Evolutionary conservation across 805 yeast species (phyloP), one percentile per base, ranked within the genome.

Genomic region (Monosporozyma aerobia): DNA sequence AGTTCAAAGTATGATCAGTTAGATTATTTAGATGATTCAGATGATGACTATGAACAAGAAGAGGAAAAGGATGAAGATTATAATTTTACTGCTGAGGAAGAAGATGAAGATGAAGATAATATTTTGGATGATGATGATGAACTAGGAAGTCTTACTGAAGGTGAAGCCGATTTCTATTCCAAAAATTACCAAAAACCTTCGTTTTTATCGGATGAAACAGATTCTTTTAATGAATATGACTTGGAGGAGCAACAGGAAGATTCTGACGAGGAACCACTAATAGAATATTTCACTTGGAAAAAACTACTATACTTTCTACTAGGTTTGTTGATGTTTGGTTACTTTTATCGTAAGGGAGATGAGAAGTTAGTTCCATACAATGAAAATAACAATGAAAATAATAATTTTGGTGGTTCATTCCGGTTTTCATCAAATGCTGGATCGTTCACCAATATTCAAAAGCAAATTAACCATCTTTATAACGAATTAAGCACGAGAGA

Each of bases 401-500:
- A n/a, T 29, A 41, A 27, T 6, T 7, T 19, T 27, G 32, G n/a
- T 9, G 10, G 16, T 25, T 14, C 41, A 6, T 43, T 41, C 30
- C 45, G 16, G 23, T 14, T 33, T 3, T 43, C 33, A 29, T 41
- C 29, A 32, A 43, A 35, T 14, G 14, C 43, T 19, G 54, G 50
- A 2, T 50, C 63, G 6, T 25, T 56, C 10, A 47, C 49, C 1
- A 56, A 45, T 44, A 37, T 56, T 14, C 66, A 65, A 51, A 61
- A 60, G 27, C 70, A 67, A 50, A 56, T 67, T 13, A 65, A 65
- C 52, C 61, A 63, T 51, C 48, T 67, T 5, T 63, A 61, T 45
- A 57, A 56, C 47, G 69, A 66, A 53, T 32, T 65, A 23, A 58
- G 59, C 33, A 54, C 54, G 13, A 59, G 62, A 41, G 66, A 65